Base-by-base conservation (phyloP, 139 green algal species). In the Micractinium conductrix region DNA sequence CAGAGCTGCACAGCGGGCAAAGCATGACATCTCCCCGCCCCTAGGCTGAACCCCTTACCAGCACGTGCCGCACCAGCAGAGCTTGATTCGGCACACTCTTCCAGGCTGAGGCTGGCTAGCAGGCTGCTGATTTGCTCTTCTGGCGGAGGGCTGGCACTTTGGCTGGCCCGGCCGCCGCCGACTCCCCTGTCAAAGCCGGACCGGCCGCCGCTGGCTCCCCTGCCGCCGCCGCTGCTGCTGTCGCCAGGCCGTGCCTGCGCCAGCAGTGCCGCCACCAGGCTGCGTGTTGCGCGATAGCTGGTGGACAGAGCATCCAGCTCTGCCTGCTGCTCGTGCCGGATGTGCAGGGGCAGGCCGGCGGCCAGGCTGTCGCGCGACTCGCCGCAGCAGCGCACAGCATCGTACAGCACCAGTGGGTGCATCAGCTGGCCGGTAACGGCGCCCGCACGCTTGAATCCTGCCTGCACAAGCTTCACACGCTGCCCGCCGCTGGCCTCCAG, bases 351-450 rank as follows among this genome's bases (percentile, higher is more conserved):
- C 67, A 74, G 67, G 67, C 67, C 67, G 4, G 35, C 37, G 4
- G 37, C 37, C 67, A 74, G 67, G 35, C 35, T 24, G 9, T 26
- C 17, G 37, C 37, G 67, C 6, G 67, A 74, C 14, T 35, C 67
- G 67, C 67, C 67, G 67, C 67, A 35, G 67, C 67, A 74, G 67
- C 67, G 67, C 35, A 74, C 37, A 5, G 67, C 67, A 48, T 74
- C 67, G 35, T 37, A 74, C 67, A 74, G 35, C 35, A 48, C 21
- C 35, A 74, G 37, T 9, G 67, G 67, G 67, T 74, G 67, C 67
- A 74, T 35, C 37, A 30, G 67, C 67, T n/a, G 3, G 4, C 35
- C 14, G 37, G 8, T 10, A 16, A 17, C 63, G 24, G 63, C 67
- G 3, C 67, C 37, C 30, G 67, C 67, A 2, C 35, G 35, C 37